phyloP scores from a whole-genome alignment of 495 filamentous ascomycete genomes.

The Acidiella bohemica region DNA sequence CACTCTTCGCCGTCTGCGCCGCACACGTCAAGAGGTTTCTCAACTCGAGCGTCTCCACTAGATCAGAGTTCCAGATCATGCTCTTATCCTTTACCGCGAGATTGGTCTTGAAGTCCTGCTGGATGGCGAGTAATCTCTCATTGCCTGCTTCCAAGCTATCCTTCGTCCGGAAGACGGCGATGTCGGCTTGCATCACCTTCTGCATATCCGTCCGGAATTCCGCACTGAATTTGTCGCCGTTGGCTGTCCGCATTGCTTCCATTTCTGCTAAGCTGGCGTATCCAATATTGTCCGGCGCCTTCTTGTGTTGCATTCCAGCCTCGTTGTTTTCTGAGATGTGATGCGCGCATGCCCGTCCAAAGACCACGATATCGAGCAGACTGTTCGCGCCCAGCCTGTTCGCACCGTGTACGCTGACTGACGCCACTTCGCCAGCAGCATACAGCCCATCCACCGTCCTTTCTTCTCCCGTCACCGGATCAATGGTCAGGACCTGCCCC shows the following conservation, averaged over 20 bases:
- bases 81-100: constrained; percentile 91
- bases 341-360: constrained; percentile 91
- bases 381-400: constrained; percentile 93
- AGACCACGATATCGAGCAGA: constrained; percentile 95
- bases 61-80: constrained; percentile 99
- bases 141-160: constrained; percentile 80
- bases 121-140: constrained; percentile 62
- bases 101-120: constrained; percentile 57
- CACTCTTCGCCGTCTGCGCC: constrained; percentile 74
- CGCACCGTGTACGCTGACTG: constrained; percentile 92
- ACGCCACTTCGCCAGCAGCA: constrained; percentile 92
- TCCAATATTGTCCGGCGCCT: constrained; percentile 69
- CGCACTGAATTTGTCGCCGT: constrained; percentile 71
- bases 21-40: constrained; percentile 91
- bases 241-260: constrained; percentile 68
- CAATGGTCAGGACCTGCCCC: constrained; percentile 81
- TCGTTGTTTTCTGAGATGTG: constrained; percentile 83
- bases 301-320: constrained; percentile 61
- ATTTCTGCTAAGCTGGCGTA: constrained; percentile 73
- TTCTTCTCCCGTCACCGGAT: constrained; percentile 64
- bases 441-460: constrained; percentile 90
- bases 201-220: constrained; percentile 90
- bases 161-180: constrained; percentile 93
- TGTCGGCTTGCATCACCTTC: constrained; percentile 94
- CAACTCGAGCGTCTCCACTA: constrained; percentile 89